Evolutionary conservation across 1,284 basidiomycete genomes (phyloP).

Genomic region (Hypsizygus ulmarius): DNA sequence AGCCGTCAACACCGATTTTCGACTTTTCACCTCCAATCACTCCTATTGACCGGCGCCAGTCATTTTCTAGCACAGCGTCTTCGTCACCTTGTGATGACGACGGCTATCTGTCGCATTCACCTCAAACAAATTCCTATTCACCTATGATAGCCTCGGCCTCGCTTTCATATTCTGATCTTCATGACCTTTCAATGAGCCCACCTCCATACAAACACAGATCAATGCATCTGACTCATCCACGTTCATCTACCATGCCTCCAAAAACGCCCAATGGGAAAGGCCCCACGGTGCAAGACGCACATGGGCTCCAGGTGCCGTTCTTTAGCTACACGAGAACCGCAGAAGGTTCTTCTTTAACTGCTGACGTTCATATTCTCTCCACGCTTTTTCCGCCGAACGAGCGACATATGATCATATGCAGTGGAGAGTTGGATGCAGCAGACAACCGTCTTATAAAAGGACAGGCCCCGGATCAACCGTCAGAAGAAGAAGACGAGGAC

Average conservation of each 20-base stretch:
- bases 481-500: constrained; percentile 31
- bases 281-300: constrained; percentile 8
- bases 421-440: constrained; percentile 59
- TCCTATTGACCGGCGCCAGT: constrained; percentile 1
- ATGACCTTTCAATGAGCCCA: constrained; percentile 20
- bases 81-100: constrained; percentile 43
- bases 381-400: constrained; percentile 64
- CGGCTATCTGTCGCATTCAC: constrained; percentile 58
- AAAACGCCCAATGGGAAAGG: constrained; percentile 10
- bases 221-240: constrained; percentile 30
- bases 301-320: constrained; percentile 47
- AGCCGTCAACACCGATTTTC: constrained; percentile 21
- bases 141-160: constrained; percentile 36
- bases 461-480: constrained; percentile 31
- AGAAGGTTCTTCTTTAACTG: constrained; percentile 72
- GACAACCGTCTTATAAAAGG: constrained; percentile 38
- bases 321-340: constrained; percentile 73
- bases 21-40: constrained; percentile 17
- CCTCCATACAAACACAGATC: constrained; percentile 34
- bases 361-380: constrained; percentile 59
- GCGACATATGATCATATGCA: constrained; percentile 71
- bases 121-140: constrained; percentile 33
- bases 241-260: constrained; percentile 23
- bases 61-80: constrained; percentile 16
- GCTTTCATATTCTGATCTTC: constrained; percentile 43